Evolutionary conservation across 2,329 filamentous ascomycete genomes (phyloP).

Genomic region (Neoarthrinium moseri): DNA sequence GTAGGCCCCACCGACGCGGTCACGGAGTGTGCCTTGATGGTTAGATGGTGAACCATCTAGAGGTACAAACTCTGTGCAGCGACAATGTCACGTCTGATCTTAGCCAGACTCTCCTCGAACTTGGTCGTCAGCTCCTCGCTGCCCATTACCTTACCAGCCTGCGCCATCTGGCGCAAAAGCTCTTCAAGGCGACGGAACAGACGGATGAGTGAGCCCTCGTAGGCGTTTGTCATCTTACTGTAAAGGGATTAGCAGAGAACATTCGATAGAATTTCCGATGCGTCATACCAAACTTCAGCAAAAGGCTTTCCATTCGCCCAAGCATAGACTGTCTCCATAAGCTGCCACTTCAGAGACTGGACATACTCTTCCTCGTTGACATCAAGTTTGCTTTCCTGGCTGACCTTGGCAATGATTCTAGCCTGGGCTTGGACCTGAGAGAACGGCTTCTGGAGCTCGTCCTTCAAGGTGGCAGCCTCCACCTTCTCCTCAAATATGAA

Average conservation of each 20-base stretch:
- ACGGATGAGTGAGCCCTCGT: conserved; percentile 94
- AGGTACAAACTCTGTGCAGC: conserved; percentile 92
- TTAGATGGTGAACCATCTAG: conserved; percentile 41
- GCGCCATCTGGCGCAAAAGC: conserved; percentile 88
- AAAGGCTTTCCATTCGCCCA: conserved; percentile 93
- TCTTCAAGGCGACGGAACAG: conserved; percentile 95
- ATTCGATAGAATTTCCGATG: conserved; percentile 4
- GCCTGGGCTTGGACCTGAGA: conserved; percentile 86
- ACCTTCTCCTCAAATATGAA: conserved; percentile 99
- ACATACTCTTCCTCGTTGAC: conserved; percentile 96
- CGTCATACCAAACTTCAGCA: conserved; percentile 81
- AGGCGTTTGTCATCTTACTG: conserved; percentile 98
- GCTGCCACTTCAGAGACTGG: conserved; percentile 83
- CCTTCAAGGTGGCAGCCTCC: conserved; percentile 72
- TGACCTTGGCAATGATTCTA: conserved; percentile 86
- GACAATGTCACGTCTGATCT: conserved; percentile 91
- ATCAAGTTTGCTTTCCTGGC: conserved; percentile 87
- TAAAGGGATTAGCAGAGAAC: conserved; percentile 20
- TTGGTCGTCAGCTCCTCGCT: conserved; percentile 90
- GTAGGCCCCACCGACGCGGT: background rate
- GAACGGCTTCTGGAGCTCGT: conserved; percentile 83
- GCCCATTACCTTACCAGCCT: conserved; percentile 97
- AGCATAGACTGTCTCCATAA: conserved; percentile 93
- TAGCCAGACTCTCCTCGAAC: conserved; percentile 81
- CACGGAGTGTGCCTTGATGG: background rate